A percentile compares a stretch with the other conserved stretches of the same genome.
Conservation (phyloP, 2,329 filamentous ascomycete species). For the Alternaria gaisen region DNA sequence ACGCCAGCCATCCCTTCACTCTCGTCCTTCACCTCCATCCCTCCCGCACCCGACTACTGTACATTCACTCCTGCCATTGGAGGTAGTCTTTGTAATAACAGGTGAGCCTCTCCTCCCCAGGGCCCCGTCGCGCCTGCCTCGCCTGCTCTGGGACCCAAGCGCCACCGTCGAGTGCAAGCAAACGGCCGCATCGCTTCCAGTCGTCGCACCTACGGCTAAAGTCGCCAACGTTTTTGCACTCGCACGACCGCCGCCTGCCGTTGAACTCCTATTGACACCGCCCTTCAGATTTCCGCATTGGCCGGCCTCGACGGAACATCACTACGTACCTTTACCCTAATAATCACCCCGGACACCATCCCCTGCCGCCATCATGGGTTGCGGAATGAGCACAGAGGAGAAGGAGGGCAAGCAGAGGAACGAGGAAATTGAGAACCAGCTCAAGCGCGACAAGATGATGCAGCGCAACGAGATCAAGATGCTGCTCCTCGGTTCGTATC, state of each 20-base stretch:
- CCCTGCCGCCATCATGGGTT: conserved; percentile 81
- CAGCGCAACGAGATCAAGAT: conserved; percentile 99
- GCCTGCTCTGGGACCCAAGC: conserved; percentile 16
- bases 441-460: conserved; percentile 98
- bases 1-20: conserved; percentile 41
- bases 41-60: conserved; percentile 12
- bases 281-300: conserved; percentile 42
- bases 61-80: conserved; percentile 12
- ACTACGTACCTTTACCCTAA: conserved; percentile 39
- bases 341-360: conserved; percentile 26
- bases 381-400: conserved; percentile 99
- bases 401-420: conserved; percentile 99
- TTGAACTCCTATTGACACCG: conserved; percentile 20
- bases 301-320: conserved; percentile 46
- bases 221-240: conserved; percentile 9
- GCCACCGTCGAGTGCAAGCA: conserved; percentile 9
- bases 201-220: conserved; percentile 9
- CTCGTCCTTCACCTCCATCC: conserved; percentile 14
- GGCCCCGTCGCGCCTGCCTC: conserved; percentile 15
- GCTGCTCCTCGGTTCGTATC: conserved; percentile 87
- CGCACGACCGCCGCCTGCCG: neutral
- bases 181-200: conserved; percentile 14
- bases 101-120: conserved; percentile 36
- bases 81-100: conserved; percentile 33
- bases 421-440: conserved; percentile 99